These are phyloP conservation scores for Fusarium sp. DNA, from an alignment of 2,329 filamentous ascomycete genomes.

Conservation along the genomic window DNA sequence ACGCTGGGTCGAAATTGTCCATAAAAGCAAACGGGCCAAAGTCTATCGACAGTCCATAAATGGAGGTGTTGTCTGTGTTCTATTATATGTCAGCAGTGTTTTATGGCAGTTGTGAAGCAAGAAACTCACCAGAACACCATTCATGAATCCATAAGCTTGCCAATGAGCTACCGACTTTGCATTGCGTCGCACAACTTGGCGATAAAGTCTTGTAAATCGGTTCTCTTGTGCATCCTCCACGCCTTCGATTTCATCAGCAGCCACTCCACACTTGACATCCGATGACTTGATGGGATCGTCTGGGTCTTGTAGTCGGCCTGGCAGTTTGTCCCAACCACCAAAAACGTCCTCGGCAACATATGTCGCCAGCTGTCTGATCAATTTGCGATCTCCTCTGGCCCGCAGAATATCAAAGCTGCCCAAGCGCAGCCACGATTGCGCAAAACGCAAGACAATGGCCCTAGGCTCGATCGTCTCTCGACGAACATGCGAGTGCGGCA, in stretches of 20 bases:
- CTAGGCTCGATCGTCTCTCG: constrained; percentile 87
- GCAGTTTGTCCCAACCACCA: constrained; percentile 85
- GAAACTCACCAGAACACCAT: constrained; percentile 75
- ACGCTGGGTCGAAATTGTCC: constrained; percentile 93
- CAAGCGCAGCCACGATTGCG: constrained; percentile 88
- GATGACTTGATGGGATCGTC: constrained; percentile 56
- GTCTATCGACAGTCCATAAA: constrained; percentile 89
- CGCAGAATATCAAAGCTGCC: constrained; percentile 97
- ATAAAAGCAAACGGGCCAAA: constrained; percentile 98
- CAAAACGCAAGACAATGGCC: constrained; percentile 91
- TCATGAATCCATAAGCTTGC: constrained; percentile 99
- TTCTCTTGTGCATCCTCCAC: constrained; percentile 77
- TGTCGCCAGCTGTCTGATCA: constrained; percentile 78
- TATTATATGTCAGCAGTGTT: constrained; percentile 39
- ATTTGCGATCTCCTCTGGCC: constrained; percentile 77
- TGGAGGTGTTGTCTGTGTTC: constrained; percentile 97
- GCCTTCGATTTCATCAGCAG: constrained; percentile 70
- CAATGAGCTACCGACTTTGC: constrained; percentile 88
- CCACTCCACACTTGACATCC: constrained; percentile 61
- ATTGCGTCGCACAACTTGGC: constrained; percentile 86
- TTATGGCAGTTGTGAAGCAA: neutral
- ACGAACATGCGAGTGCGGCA: constrained; percentile 75
- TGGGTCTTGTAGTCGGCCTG: constrained; percentile 64
- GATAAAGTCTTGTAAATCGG: constrained; percentile 84
- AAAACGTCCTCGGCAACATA: constrained; percentile 91